Base-by-base conservation (phyloP, 768 basidiomycete species). In the Dacryopinax primogenitus region DNA sequence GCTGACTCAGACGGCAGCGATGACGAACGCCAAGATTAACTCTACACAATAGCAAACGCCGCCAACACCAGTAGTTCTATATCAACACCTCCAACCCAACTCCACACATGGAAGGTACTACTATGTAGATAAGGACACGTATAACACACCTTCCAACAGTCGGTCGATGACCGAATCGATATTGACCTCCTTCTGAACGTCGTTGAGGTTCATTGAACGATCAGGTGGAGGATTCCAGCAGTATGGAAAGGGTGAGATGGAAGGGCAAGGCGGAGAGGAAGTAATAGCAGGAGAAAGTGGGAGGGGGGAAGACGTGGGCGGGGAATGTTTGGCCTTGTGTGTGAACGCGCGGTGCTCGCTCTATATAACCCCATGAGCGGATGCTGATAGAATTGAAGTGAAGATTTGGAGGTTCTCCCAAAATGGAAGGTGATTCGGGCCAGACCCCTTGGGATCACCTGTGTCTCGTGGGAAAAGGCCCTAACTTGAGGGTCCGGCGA, bases 81-180 rank as follows among this genome's bases (percentile, higher is more conserved):
- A 26, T 6, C 18, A 18, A 23, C 23, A 2, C 62, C 30, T 41
- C 3, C 37, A 35, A 37, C 39, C 36, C 7, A 44, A 3, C 15
- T 12, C 15, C 26, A 30, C 18, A 15, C 13, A 12, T 41, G 58
- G 15, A 39, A 23, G 33, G 58, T 35, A 15, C 45, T 45, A 63
- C 16, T 12, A 26, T 6, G 12, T 32, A 12, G 18, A n/a, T 16
- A n/a, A 67, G 66, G 66, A 63, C 67, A 71, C 66, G 63, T 71
- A 75, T 1, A 23, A 70, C 88, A 78, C 81, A 95, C 95, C 95
- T 87, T 98, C 95, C 69, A 97, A 81, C 68, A 98, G 82, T 67
- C 93, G 84, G 86, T 97, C 95, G 74, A 99, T 98, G 81, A 99
- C 92, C 76, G 92, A 94, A 82, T 99, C 95, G 68, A 98, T 84